Evolutionary conservation across 2,329 filamentous ascomycete species (phyloP), one percentile per base, ranked within the genome.

Genomic region (Fusarium armeniacum): DNA sequence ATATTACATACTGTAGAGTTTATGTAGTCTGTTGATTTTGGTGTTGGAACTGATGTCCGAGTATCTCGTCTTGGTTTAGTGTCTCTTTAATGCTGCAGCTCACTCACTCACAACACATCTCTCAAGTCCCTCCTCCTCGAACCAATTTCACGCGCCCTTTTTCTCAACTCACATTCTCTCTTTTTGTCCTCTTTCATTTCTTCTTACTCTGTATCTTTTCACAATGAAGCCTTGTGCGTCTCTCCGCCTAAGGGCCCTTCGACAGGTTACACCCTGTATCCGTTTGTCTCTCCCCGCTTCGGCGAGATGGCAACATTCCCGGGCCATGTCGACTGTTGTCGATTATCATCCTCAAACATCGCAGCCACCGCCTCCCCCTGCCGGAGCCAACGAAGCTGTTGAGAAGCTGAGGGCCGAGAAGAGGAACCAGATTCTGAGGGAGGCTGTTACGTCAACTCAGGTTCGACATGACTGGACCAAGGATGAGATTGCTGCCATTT

Each of bases 401-500:
- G 75, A 75, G 52, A 65, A 72, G 53, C 67, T 74, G 67, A 62
- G 71, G 40, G 44, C 53, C 12, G 73, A 76, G 50, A 69, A 72
- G 62, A 77, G 71, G 28, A 74, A 69, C 51, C 69, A 77, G 53
- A 79, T 84, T 24, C 69, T 86, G 36, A 79, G 75, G 9, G 78
- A 81, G 70, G 91, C 92, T 11, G 83, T 91, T 24, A 83, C 85
- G 45, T 89, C 90, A 24, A 85, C 81, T 2, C 81, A 77, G 8
- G 87, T 92, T 15, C 85, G 93, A 51, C 90, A 90, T 75, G 87
- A 90, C 78, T 97, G 93, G 94, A 93, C 92, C 8, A 89, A 87
- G 70, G 89, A 94, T 69, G 91, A 97, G 81, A 93, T 97, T 67
- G 83, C 90, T 12, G 88, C 91, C 69, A 91, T 97, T 73, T 97